Evolutionary conservation across 176 grass and related monocot species (phyloP).

Genomic region (Cenchrus americanus): DNA sequence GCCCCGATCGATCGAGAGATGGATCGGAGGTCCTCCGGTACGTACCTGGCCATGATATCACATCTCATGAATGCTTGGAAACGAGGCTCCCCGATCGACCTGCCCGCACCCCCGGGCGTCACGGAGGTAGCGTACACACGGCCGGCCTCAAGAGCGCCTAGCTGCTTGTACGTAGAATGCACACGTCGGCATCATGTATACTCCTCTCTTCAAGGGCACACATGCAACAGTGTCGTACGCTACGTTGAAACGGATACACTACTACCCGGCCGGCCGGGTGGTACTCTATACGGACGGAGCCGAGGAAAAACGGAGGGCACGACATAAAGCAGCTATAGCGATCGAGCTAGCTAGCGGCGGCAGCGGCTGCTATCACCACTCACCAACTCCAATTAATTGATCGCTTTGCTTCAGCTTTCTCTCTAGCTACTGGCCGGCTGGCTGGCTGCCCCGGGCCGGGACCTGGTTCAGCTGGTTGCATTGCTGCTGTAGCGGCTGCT

Average conservation of each 20-base stretch:
- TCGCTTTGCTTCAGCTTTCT: not conserved
- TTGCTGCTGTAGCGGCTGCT: not conserved
- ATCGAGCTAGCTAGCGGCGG: not conserved
- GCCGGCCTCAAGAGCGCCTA: not conserved
- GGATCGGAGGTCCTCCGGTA: constrained; percentile 1
- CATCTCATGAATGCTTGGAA: constrained; percentile 44
- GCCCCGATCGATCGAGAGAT: not conserved
- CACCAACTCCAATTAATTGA: constrained; percentile 67
- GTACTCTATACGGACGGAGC: constrained; percentile 29
- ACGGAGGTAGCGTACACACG: constrained; percentile 31
- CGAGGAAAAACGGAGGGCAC: constrained; percentile 37
- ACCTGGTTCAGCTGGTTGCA: no score
- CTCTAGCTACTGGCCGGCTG: not conserved
- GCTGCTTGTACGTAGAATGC: not conserved
- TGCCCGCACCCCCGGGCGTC: constrained; percentile 18
- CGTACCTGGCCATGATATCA: constrained; percentile 48
- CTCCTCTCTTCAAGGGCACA: constrained; percentile 49
- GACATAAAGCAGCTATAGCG: constrained; percentile 24
- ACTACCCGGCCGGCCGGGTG: not conserved
- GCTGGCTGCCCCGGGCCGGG: not conserved
- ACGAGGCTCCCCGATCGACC: not conserved
- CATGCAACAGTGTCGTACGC: constrained; percentile 51
- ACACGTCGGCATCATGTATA: not conserved
- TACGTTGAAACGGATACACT: constrained; percentile 19
- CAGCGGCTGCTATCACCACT: constrained; percentile 43